Conservation (phyloP, 176 grass and related monocot genomes). For the Musa beccarii region DNA sequence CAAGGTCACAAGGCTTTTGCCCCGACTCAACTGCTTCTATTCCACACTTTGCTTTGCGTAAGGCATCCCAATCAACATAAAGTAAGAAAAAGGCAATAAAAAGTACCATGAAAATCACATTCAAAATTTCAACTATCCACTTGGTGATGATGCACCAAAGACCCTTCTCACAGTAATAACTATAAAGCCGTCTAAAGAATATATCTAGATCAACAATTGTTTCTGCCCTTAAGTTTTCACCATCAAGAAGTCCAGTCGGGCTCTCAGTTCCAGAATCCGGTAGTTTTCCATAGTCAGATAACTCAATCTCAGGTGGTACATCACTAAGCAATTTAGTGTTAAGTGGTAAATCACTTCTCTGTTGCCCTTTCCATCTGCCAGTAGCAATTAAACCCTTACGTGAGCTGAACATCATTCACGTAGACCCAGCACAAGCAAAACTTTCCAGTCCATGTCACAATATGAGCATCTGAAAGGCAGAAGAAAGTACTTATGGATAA, state of each 20-base stretch:
- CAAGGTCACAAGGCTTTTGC: slow-evolving; percentile 78
- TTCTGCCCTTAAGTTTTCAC: slow-evolving; percentile 45
- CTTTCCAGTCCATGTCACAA: slow-evolving; percentile 31
- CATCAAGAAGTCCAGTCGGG: slow-evolving; percentile 69
- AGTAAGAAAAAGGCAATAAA: slow-evolving; percentile 95
- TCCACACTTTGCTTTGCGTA: slow-evolving; percentile 65
- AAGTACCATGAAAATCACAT: slow-evolving; percentile 82
- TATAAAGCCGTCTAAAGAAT: slow-evolving; percentile 84
- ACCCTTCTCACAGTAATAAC: slow-evolving; percentile 87
- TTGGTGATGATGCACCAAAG: slow-evolving; percentile 81
- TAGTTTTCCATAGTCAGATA: slow-evolving; percentile 62
- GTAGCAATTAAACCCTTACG: slow-evolving; percentile 12
- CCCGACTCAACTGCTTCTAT: slow-evolving; percentile 86
- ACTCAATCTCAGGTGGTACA: slow-evolving; percentile 65
- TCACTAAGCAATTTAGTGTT: slow-evolving; percentile 46
- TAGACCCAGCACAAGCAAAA: neutral
- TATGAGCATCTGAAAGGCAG: slow-evolving; percentile 26
- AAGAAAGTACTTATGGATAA: neutral
- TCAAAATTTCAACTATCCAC: slow-evolving; percentile 81
- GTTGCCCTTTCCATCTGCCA: slow-evolving; percentile 49
- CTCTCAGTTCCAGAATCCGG: slow-evolving; percentile 55
- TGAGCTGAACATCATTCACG: slow-evolving; percentile 30
- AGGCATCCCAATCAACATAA: slow-evolving; percentile 78
- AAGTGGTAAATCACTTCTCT: slow-evolving; percentile 46
- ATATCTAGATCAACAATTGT: slow-evolving; percentile 78